Base-by-base conservation (phyloP, 2,329 filamentous ascomycete species). In the Penicillium brasilianum region DNA sequence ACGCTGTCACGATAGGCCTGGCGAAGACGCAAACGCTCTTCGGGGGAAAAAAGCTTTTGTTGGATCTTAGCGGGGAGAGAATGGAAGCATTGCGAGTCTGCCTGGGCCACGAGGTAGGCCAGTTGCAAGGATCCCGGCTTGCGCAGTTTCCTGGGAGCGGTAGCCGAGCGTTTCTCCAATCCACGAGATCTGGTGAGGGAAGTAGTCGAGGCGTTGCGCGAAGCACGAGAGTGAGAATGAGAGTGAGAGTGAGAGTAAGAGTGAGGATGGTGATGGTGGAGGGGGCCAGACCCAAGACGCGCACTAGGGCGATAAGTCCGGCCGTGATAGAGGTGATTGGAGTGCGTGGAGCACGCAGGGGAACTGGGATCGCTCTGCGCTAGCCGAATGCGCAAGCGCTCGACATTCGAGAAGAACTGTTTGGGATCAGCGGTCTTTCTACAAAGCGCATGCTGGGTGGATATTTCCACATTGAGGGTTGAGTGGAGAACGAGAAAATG, bases 31-130 rank as follows among this genome's bases (percentile, higher is more conserved):
- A 85, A 78, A 68, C 90, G 89, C 77, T 95, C 91, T 75, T 93
- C 89, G 52, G 81, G 82, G 25, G 88, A 88, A 74, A 93, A 89
- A 63, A 90, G 86, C 66, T 85, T 87, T 66, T 87, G 85, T 71
- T 87, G 88, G 65, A 92, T 84, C 76, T 92, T 92, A 64, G 90
- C 86, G 20, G 91, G 90, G 44, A 93, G 81, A 22, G 83, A 86
- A 56, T 88, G 81, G 73, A 88, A 93, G 81, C 90, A 92, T 64
- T 85, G 82, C 57, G 85, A 85, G 68, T 91, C 87, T 32, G 83
- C 81, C 58, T 83, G 82, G 57, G 83, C 79, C 60, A 80, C 69
- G 52, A 77, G 65, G 61, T 75, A 76, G 53, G 72, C 69, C 39
- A 77, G 64, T 76, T 76, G 70, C 66, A 70, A 72, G 65, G 73